A percentile compares a stretch with the other conserved stretches of the same genome.
Conservation (phyloP, 768 basidiomycete genomes). For the Phlegmacium glaucopus region DNA sequence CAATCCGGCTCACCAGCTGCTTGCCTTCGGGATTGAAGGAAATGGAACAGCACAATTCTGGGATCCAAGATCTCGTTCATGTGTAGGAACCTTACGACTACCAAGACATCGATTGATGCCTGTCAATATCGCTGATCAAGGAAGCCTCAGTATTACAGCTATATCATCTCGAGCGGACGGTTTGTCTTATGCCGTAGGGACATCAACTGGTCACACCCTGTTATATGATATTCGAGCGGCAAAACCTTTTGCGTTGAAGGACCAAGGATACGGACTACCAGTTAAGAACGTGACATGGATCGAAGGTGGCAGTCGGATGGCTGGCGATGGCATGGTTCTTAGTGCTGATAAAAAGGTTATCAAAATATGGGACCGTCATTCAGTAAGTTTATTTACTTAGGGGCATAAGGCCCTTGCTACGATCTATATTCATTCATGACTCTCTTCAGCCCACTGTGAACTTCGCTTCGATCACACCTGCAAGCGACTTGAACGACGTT, state of each 20-base stretch:
- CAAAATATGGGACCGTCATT: constrained; percentile 93
- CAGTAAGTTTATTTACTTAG: constrained; percentile 43
- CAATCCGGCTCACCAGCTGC: constrained; percentile 88
- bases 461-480: constrained; percentile 90
- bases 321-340: constrained; percentile 83
- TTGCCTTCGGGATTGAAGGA: constrained; percentile 87
- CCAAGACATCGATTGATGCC: constrained; percentile 52
- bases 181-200: constrained; percentile 90
- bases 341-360: constrained; percentile 96
- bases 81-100: constrained; percentile 66
- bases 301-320: constrained; percentile 80
- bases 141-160: constrained; percentile 70
- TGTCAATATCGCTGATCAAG: constrained; percentile 24
- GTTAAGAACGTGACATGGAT: constrained; percentile 82
- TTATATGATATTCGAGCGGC: constrained; percentile 91
- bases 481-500: constrained; percentile 84
- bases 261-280: constrained; percentile 95
- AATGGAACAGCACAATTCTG: constrained; percentile 90
- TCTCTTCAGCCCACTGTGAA: constrained; percentile 69
- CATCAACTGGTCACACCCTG: constrained; percentile 91
- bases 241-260: constrained; percentile 82
- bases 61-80: constrained; percentile 84
- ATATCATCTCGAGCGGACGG: constrained; percentile 86
- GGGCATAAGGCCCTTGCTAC: too few species aligned
- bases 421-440: too few species aligned